These are phyloP conservation scores for Metschnikowia cerradonensis DNA, from an alignment of 805 yeast species.

Conservation along the genomic window DNA sequence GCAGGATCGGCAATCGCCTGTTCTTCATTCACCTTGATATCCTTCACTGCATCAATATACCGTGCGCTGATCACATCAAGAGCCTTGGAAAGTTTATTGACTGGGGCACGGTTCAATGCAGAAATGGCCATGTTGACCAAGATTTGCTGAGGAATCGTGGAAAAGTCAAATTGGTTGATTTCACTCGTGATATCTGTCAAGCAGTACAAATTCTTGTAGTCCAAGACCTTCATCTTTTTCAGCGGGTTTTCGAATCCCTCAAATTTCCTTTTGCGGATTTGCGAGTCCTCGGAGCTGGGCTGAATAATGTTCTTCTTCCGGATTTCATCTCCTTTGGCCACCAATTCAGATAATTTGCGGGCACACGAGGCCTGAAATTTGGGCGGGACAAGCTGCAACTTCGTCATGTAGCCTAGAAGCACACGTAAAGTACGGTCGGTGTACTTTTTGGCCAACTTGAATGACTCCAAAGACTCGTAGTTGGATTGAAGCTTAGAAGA, in stretches of 20 bases:
- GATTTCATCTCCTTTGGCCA: conserved; percentile 38
- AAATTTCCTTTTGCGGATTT: conserved; percentile 34
- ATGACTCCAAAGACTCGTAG: conserved; percentile 40
- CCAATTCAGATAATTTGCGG: conserved; percentile 27
- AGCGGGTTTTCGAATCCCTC: conserved; percentile 38
- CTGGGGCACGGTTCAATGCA: conserved; percentile 56
- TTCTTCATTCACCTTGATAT: neutral
- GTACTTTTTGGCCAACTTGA: conserved; percentile 57
- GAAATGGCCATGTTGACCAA: conserved; percentile 61
- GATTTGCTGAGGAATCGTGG: conserved; percentile 60
- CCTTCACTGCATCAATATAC: conserved; percentile 43
- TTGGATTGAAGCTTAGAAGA: conserved; percentile 52
- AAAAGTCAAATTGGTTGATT: conserved; percentile 64
- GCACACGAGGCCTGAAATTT: conserved; percentile 26
- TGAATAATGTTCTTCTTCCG: conserved; percentile 36
- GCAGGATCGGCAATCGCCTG: conserved; percentile 1
- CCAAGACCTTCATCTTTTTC: conserved; percentile 27
- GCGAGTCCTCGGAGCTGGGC: conserved; percentile 25
- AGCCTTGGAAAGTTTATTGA: conserved; percentile 55
- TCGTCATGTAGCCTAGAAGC: conserved; percentile 36
- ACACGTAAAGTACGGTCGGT: conserved; percentile 56
- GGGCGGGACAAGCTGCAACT: conserved; percentile 34
- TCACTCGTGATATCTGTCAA: conserved; percentile 60
- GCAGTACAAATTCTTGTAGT: conserved; percentile 62
- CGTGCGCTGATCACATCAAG: conserved; percentile 67